Base-by-base conservation (phyloP, 345 rosid species). In the Aquilaria sinensis region DNA sequence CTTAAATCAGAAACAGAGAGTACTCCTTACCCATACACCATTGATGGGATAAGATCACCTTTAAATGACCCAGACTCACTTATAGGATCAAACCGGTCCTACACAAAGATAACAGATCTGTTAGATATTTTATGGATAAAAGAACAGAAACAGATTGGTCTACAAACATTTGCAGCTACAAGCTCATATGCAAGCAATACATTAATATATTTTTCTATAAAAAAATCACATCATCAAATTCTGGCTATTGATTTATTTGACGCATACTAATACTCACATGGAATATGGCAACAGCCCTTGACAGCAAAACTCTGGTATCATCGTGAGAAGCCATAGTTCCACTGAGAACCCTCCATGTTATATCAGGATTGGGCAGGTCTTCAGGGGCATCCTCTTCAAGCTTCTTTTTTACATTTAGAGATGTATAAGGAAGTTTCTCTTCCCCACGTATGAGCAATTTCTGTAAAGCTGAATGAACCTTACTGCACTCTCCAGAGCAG, bases 11-110 rank as follows among this genome's bases (percentile, higher is more conserved):
- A 66, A 65, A 11, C 31, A 12, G 10, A 34, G 31, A 57, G 29
- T 1, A 13, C 47, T 63, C 58, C 88, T 88, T 77, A 90, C 96
- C 97, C 97, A 12, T 79, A 77, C 67, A 88, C 90, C 89, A 93
- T 88, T 16, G 86, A 73, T 13, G 99, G 95, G 51, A 93, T 88
- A 29, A 93, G 86, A 73, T 93, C 98, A 58, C 76, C 80, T 67
- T 77, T 77, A 56, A 66, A 64, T 32, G 62, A 66, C 56, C 81
- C 83, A 65, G 77, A 65, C 56, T 84, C 95, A 62, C 78, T 72
- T 58, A 92, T 92, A n/a, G 97, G 95, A 84, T 80, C 88, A 77
- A 94, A 94, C 32, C 85, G 79, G 51, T 90, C 99, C 96, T 94
- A 58, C 12, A 14, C 7, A 32, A 55, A 41, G n/a, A 51, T 15